Percentiles rank a stretch among this genome's conserved stretches.
phyloP scores from a whole-genome alignment of 352 stramenopile species.

The Globisporangium camurandrum region DNA sequence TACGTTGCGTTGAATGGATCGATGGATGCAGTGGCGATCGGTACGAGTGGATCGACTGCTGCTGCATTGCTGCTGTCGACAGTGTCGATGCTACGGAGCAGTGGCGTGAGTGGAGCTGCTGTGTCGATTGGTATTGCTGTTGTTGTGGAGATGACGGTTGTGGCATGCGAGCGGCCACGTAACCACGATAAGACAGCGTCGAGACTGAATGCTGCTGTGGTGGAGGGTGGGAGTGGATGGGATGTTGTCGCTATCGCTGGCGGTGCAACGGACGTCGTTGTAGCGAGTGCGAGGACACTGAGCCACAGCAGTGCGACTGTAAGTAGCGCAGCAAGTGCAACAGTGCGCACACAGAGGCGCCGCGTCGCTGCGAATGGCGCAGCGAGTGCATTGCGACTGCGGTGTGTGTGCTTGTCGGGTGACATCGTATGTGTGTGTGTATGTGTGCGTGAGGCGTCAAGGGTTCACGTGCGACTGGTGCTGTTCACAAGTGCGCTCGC shows the following conservation, averaged over 20 bases:
- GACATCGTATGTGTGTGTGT: not conserved
- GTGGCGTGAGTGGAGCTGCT: not conserved
- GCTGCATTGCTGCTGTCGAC: not conserved
- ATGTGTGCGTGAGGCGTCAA: not conserved
- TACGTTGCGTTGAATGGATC: slow-evolving; percentile 35
- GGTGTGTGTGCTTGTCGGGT: not conserved
- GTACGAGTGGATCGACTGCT: not conserved
- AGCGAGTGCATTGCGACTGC: not conserved
- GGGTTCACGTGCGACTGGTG: no score
- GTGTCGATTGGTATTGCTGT: not conserved
- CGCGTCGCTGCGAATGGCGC: not conserved
- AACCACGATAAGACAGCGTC: not conserved
- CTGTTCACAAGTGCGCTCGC: not conserved
- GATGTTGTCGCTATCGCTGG: not conserved
- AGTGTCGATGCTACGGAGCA: not conserved
- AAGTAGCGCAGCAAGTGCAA: not conserved
- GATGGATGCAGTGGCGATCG: no score
- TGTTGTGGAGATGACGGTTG: not conserved
- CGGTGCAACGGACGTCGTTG: not conserved
- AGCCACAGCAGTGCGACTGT: not conserved
- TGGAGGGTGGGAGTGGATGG: not conserved
- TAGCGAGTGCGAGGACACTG: not conserved
- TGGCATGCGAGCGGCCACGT: not conserved
- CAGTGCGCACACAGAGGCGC: not conserved
- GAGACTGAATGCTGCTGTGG: not conserved